Base-by-base conservation (phyloP, 140 eudicot species). In the Ambrosia hybrid region DNA sequence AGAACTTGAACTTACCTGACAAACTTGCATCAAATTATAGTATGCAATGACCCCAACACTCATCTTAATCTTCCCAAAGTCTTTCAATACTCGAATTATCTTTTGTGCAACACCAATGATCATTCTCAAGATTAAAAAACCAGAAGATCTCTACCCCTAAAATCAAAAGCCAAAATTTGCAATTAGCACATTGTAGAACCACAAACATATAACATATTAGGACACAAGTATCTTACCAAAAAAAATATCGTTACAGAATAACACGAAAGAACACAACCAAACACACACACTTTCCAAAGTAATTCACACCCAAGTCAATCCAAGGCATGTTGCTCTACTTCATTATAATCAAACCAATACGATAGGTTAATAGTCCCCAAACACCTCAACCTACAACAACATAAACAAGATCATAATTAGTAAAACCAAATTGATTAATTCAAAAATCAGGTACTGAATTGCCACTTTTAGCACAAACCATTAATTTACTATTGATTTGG, bases 21-120 rank as follows among this genome's bases (percentile, higher is more conserved):
- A 74, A 82, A 86, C 88, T 87, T 87, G 90, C 94, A 87, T 82
- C 73, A 83, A 81, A 82, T 85, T 87, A 78, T 84, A 87, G 75
- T 82, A 83, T 60, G 91, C 85, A 83, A 89, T 82, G 55, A 82
- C 46, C 75, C 87, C 91, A 80, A 87, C 83, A 72, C 81, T 82
- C 94, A 89, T 89, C 30, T 78, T 89, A 84, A 78, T 62, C 75
- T 73, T 65, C 65, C 81, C 85, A 71, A 70, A 36, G 73, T 76
- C 81, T 65, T 84, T 82, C 48, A 80, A 66, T 59, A 80, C 78
- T 46, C 76, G 74, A 83, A 72, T 48, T 84, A 83, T 89, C 87
- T 76, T 84, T 70, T 38, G 80, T 14, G 82, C 67, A 69, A 79
- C 83, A 45, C 83, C 91, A 80, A 86, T 68, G 90, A 65, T 82